These are phyloP conservation scores for Maudiozyma humilis DNA, from an alignment of 1,139 yeast genomes.

Conservation along the genomic window DNA sequence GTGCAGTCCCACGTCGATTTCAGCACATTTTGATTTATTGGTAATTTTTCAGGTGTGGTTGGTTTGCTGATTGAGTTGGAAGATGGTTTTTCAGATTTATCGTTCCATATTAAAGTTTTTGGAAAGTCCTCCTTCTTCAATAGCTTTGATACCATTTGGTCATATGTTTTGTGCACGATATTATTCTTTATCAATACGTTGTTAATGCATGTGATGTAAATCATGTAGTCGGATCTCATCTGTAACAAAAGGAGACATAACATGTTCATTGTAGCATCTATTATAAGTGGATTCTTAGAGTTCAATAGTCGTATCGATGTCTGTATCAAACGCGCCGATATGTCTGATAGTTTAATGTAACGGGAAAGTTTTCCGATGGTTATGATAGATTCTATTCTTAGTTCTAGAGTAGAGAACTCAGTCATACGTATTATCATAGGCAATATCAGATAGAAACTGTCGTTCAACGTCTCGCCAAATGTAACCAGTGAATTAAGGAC, in stretches of 20 bases:
- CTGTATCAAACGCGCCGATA: conserved; percentile 86
- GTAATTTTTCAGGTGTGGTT: conserved; percentile 66
- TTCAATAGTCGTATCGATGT: conserved; percentile 68
- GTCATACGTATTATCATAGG: conserved; percentile 79
- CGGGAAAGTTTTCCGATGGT: conserved; percentile 76
- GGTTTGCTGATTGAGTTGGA: conserved; percentile 54
- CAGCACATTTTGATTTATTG: conserved; percentile 38
- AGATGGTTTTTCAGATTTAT: conserved; percentile 45
- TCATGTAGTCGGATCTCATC: conserved; percentile 75
- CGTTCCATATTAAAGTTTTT: conserved; percentile 60
- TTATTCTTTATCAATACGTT: conserved; percentile 56
- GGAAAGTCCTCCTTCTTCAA: conserved; percentile 87
- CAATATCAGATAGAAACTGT: conserved; percentile 73
- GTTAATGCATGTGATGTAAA: conserved; percentile 79
- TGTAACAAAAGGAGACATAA: conserved; percentile 70
- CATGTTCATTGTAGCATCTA: conserved; percentile 64
- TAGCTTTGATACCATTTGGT: conserved; percentile 68
- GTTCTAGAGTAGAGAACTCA: conserved; percentile 51
- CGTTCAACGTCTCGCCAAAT: conserved; percentile 82
- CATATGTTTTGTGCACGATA: conserved; percentile 67
- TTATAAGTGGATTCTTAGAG: conserved; percentile 49
- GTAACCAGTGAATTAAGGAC: conserved; percentile 78
- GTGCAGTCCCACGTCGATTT: conserved; percentile 90
- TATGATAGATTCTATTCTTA: conserved; percentile 70
- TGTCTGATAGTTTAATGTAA: conserved; percentile 65